Evolutionary conservation across 2,329 filamentous ascomycete species (phyloP), one percentile per base, ranked within the genome.

Genomic region (Calonectria fujianensis): DNA sequence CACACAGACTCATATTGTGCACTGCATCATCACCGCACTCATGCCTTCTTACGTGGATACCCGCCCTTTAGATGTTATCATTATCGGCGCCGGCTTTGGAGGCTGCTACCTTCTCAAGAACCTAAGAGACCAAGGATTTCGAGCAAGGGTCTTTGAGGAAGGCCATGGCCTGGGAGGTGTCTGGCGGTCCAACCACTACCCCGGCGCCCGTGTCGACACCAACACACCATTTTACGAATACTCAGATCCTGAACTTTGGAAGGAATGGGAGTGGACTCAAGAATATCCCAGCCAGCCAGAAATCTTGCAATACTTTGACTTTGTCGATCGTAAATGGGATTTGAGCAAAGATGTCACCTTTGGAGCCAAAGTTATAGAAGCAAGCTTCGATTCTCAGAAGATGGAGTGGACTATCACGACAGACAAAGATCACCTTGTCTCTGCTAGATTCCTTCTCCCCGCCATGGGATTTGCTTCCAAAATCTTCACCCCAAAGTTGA

Each of bases 311-410:
- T 89, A 89, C 74, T 88, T 88, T 69, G 80, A 85, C 57, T 85
- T 86, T 72, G 84, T 88, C 8, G 86, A 86, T 50, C 80, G 84
- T 18, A 84, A 85, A 32, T 82, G 86, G 45, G 79, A 85, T 16
- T 75, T 88, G 27, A 87, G 84, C 65, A 87, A 84, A 48, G 82
- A 87, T 61, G 84, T 83, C 48, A 81, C 81, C 18, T 89, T 89
- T 75, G 81, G 86, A 37, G 84, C 82, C 5, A 83, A 84, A 3
- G 85, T 89, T 1, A 77, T 80, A 1, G 82, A 79, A 1, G 86
- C 86, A 0, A 73, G 80, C 2, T 89, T 86, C 63, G 80, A 88
- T 74, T 75, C 80, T 0, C 16, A 77, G 11, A 67, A 45, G 1
- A 69, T 72, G 1, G 61, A 72, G 0, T 78, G 77, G 77, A 68